These are phyloP conservation scores for Lentinus tigrinus DNA, from an alignment of 768 basidiomycete genomes.

Conservation along the genomic window DNA sequence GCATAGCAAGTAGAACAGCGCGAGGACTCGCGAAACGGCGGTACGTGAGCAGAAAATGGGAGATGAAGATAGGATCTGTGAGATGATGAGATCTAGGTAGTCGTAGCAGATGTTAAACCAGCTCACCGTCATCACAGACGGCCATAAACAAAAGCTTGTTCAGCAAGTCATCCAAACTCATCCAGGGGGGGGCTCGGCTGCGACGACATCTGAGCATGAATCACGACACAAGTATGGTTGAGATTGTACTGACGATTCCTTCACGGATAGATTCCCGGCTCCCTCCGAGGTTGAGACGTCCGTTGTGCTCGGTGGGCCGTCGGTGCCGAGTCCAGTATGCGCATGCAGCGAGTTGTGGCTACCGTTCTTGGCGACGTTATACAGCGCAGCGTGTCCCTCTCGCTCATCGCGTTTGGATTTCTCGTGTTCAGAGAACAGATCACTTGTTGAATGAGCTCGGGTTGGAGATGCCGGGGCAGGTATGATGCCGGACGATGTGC, in stretches of 20 bases:
- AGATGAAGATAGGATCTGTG: constrained; percentile 72
- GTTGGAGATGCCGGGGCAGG: constrained; percentile 47
- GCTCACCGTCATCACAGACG: constrained; percentile 79
- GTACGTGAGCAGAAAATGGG: constrained; percentile 81
- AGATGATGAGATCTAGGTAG: constrained; percentile 4
- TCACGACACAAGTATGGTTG: neutral
- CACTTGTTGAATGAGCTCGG: constrained; percentile 55
- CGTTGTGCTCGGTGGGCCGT: constrained; percentile 13
- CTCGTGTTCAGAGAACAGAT: constrained; percentile 43
- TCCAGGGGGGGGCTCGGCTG: constrained; percentile 66
- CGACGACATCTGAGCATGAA: neutral
- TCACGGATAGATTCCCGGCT: constrained; percentile 28
- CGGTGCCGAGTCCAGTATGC: constrained; percentile 2
- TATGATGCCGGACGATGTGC: constrained; percentile 21
- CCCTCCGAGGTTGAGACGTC: constrained; percentile 23
- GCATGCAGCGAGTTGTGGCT: constrained; percentile 13
- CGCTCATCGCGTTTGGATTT: constrained; percentile 24
- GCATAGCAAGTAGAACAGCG: constrained; percentile 80
- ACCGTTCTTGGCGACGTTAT: constrained; percentile 4
- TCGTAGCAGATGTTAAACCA: constrained; percentile 1
- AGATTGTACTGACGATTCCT: constrained; percentile 48
- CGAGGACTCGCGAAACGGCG: constrained; percentile 81
- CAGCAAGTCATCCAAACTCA: constrained; percentile 73
- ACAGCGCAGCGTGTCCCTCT: constrained; percentile 9
- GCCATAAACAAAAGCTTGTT: constrained; percentile 82